Evolutionary conservation across 257 asterid species (phyloP), one percentile per base, ranked within the genome.

Genomic region (Apocynum venetum): DNA sequence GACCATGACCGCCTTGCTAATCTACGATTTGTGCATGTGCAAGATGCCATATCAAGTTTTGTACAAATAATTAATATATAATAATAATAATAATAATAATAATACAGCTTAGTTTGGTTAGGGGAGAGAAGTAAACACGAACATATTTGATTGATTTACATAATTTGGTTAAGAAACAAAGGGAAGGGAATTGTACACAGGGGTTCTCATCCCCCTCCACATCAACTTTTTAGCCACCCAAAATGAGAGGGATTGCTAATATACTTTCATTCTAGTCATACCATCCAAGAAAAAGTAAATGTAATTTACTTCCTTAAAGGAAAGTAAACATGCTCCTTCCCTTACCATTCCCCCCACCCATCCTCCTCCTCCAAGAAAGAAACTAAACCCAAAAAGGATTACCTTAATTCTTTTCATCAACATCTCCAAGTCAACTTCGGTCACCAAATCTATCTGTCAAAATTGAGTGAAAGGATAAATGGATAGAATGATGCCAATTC

Each of bases 381-480:
- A 53, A 53, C 7, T 53, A 4, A 56, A 56, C 10, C 19, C 13
- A 2, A 6, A 15, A 41, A 36, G 6, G 13, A 49, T 15, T 81
- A 93, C 99, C 96, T 89, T 95, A 47, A 93, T 86, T 85, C 90
- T 87, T 82, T 84, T 87, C 43, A 85, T 86, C 73, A 95, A 79
- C n/a, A 78, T 80, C 78, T 89, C 97, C 75, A 90, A 86, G 69
- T 95, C 97, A 79, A 88, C 86, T 80, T 89, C 94, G 55, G 83
- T 78, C 69, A 77, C 98, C 86, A 95, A 83, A 89, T 95, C 99
- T 83, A 87, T 89, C 99, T 95, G 92, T 76, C 73, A 56, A 88
- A 41, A 76, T 83, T 31, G 78, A 86, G 65, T 51, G 63, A 83
- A 82, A 83, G 61, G 55, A 70, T 51, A 51, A 76, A 78, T 19